These are phyloP conservation scores for Alternaria triticina DNA, from an alignment of 2,329 filamentous ascomycete species.

Conservation along the genomic window DNA sequence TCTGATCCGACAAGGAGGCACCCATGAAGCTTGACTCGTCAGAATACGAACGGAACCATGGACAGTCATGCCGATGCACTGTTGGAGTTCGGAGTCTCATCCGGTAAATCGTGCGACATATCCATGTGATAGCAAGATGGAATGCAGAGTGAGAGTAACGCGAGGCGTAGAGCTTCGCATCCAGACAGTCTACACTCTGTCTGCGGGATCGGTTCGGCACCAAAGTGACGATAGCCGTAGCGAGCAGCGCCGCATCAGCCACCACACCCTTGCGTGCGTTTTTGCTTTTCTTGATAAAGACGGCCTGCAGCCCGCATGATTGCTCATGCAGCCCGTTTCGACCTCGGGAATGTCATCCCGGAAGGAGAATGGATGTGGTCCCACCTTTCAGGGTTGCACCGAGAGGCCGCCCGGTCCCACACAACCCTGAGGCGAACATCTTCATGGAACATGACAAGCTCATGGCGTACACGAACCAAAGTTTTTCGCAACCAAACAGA, in stretches of 20 bases:
- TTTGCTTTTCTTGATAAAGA: conserved; percentile 6
- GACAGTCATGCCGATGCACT: background rate
- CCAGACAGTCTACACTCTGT: background rate
- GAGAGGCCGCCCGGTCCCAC: conserved; percentile 9
- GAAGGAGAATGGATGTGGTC: conserved; percentile 5
- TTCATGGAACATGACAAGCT: conserved; percentile 3
- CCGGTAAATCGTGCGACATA: background rate
- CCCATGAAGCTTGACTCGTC: background rate
- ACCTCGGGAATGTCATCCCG: conserved; percentile 11
- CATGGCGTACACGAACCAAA: conserved; percentile 6
- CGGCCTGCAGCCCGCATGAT: conserved; percentile 7
- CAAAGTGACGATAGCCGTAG: conserved; percentile 3
- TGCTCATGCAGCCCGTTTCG: conserved; percentile 14
- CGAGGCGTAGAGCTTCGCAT: background rate
- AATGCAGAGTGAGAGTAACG: background rate
- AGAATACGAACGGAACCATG: background rate
- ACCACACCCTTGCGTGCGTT: conserved; percentile 1
- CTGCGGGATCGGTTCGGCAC: conserved; percentile 2
- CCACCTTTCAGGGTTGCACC: conserved; percentile 15
- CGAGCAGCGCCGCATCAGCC: conserved; percentile 12
- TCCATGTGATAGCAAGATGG: background rate
- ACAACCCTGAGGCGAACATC: conserved; percentile 7
- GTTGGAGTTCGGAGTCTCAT: background rate
- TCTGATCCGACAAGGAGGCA: background rate
- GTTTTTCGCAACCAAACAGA: background rate